Base-by-base conservation (phyloP, 306 rosid species). In the Cicer bijugum region DNA sequence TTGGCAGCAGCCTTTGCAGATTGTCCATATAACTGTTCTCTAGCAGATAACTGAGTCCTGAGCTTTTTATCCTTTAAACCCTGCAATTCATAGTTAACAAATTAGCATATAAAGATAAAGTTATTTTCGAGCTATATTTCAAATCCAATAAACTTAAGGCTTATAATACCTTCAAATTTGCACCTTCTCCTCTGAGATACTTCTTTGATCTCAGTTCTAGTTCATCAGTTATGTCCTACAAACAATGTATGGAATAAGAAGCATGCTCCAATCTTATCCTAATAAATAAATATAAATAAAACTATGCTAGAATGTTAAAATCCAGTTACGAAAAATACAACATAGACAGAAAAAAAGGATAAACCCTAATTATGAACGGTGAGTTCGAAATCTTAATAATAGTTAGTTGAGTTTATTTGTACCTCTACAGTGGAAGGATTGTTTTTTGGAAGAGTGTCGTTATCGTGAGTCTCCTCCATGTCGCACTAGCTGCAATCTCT, bases 1-100 rank as follows among this genome's bases (percentile, higher is more conserved):
- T 84, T 82, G 45, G 96, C 96, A 58, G 97, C 97, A 65, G 83
- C 90, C 69, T 87, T 82, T 8, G 97, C 98, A 17, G 92, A 83
- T 76, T 85, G 80, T 12, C 84, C 88, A 86, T 83, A 76, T 73
- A 89, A 84, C 3, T 53, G 69, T 77, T 94, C 98, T 65, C 85
- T 82, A 37, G 52, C 76, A 74, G 89, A 52, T 64, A 94, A 89
- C 77, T 91, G 94, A 59, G 92, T 86, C 85, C 78, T 91, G 67
- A 94, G 80, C 63, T 91, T 94, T 76, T 88, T 88, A 80, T 91
- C 98, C 73, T 76, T 72, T 78, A 94, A 70, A 69, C 0, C 88
- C 98, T 91, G 84, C 55, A 82, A 67, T 81, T 42, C 78, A 56
- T 8, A 16, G 28, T 59, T n/a, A 19, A 39, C n/a, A 40, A 62